Conservation (phyloP, 106 monocot species). For the Allium fistulosum region DNA sequence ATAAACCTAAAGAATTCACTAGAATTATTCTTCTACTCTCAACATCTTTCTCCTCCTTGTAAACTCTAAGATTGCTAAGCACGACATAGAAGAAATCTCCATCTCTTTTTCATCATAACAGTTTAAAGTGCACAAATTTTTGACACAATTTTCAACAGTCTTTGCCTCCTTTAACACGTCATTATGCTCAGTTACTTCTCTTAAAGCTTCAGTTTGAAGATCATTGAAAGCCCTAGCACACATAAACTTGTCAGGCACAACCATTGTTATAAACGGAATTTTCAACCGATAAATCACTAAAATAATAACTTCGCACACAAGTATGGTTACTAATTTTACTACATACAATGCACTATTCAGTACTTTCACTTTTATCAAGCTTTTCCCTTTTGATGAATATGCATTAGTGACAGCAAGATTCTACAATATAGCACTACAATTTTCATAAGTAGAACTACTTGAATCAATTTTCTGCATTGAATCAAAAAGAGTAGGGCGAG, state of each 20-base stretch:
- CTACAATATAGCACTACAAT: slow-evolving; percentile 21
- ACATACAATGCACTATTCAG: slow-evolving; percentile 64
- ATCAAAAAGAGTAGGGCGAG: slow-evolving; percentile 34
- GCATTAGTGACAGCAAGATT: slow-evolving; percentile 23
- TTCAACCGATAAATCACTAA: slow-evolving; percentile 37
- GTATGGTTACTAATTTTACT: slow-evolving; percentile 49
- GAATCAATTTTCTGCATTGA: slow-evolving; percentile 30
- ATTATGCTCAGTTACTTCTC: slow-evolving; percentile 18
- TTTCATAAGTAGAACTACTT: slow-evolving; percentile 37
- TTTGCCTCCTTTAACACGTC: slow-evolving; percentile 51
- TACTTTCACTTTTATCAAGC: slow-evolving; percentile 59
- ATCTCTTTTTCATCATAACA: not conserved
- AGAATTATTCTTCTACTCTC: no score
- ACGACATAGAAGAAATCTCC: slow-evolving; percentile 68
- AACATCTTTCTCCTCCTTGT: no score
- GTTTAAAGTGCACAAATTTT: slow-evolving; percentile 35
- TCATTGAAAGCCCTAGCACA: slow-evolving; percentile 57
- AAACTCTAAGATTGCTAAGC: slow-evolving; percentile 41
- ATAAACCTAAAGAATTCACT: no score
- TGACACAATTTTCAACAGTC: slow-evolving; percentile 34
- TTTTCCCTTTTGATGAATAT: slow-evolving; percentile 36
- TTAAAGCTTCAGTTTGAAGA: slow-evolving; percentile 35
- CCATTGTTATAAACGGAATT: slow-evolving; percentile 31
- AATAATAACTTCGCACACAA: slow-evolving; percentile 39
- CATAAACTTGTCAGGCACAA: slow-evolving; percentile 38